Conservation (phyloP, 371 early-diverging fungal species). For the Zopfochytrium polystomum region DNA sequence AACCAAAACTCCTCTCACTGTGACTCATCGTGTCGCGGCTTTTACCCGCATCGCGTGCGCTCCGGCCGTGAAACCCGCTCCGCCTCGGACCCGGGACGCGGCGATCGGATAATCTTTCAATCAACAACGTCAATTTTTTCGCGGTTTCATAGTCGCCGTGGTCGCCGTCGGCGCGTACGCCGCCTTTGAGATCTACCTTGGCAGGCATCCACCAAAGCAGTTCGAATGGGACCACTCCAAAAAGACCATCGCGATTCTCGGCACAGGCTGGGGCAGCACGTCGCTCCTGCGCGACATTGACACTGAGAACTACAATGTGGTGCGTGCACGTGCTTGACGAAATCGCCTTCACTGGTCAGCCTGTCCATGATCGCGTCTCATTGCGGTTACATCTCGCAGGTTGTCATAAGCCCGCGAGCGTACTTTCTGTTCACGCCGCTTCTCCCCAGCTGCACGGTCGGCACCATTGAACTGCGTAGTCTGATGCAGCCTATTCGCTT, state of each 20-base stretch:
- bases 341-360: no score
- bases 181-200: conserved; percentile 34
- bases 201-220: conserved; percentile 63
- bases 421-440: conserved; percentile 94
- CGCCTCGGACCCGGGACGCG: no score
- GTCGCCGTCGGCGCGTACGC: conserved; percentile 3
- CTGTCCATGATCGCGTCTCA: conserved; percentile 6
- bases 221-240: conserved; percentile 68
- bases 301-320: conserved; percentile 73
- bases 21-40: no score
- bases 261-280: conserved; percentile 86
- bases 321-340: no score
- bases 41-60: no score
- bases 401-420: conserved; percentile 81
- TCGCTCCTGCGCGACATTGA: conserved; percentile 74
- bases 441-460: conserved; percentile 80
- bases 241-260: conserved; percentile 75
- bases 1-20: no score
- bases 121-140: no score
- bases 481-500: conserved; percentile 86
- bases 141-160: conserved; percentile 12
- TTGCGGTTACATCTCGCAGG: conserved; percentile 23
- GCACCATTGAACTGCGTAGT: conserved; percentile 79
- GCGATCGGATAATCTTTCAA: no score
- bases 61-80: no score